A percentile compares a stretch with the other conserved stretches of the same genome.
Conservation (phyloP, 2,329 filamentous ascomycete genomes). For the Juglanconis oblonga region DNA sequence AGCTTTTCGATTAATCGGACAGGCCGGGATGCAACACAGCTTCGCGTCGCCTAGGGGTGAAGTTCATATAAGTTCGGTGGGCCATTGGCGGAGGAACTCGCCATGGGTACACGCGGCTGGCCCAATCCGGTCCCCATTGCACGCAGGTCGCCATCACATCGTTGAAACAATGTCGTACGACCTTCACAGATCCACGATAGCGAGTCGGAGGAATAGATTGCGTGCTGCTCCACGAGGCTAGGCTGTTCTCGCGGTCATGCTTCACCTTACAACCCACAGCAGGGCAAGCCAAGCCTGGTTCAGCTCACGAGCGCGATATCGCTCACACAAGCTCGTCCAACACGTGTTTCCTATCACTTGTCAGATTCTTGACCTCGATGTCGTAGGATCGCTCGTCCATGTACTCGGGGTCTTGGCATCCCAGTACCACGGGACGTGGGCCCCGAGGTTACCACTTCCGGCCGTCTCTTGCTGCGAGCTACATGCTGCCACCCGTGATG, state of each 20-base stretch:
- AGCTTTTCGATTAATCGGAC: neutral
- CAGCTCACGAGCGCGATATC: neutral
- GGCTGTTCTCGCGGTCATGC: neutral
- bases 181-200: neutral
- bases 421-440: neutral
- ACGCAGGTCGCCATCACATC: neutral
- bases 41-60: neutral
- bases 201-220: slow-evolving; percentile 8
- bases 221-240: slow-evolving; percentile 6
- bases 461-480: neutral
- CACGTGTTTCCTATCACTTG: neutral
- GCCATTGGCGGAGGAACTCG: slow-evolving; percentile 9
- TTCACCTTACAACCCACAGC: neutral
- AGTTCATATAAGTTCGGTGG: neutral
- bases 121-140: neutral
- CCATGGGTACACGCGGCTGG: neutral
- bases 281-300: neutral
- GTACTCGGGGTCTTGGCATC: slow-evolving; percentile 9
- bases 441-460: slow-evolving; percentile 13
- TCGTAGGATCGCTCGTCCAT: neutral
- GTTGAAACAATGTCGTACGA: neutral
- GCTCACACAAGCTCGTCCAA: neutral
- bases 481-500: neutral
- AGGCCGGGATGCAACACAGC: neutral
- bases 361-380: neutral